These are phyloP conservation scores for Erysimum pusillum DNA, from an alignment of 441 rosid species.

Conservation along the genomic window DNA sequence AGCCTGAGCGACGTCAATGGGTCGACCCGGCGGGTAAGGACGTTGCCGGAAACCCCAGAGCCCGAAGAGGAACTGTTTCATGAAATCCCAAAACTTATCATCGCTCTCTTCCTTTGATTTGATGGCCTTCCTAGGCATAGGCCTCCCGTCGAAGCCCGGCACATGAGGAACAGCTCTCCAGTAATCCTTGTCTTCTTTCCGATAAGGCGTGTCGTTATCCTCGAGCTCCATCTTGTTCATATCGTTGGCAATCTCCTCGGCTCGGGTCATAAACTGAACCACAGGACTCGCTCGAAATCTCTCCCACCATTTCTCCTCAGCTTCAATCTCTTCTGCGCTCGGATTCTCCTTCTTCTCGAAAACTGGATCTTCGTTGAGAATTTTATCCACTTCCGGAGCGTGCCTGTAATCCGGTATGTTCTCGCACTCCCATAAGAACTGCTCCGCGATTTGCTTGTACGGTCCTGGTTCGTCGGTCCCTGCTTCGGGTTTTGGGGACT, in stretches of 20 bases:
- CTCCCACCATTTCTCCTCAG: constrained; percentile 78
- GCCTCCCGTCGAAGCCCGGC: constrained; percentile 81
- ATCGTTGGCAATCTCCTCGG: constrained; percentile 68
- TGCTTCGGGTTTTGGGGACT: constrained; percentile 45
- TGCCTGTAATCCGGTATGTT: constrained; percentile 77
- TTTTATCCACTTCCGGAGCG: constrained; percentile 75
- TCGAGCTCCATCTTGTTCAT: constrained; percentile 70
- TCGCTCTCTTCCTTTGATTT: constrained; percentile 78
- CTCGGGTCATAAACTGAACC: constrained; percentile 68
- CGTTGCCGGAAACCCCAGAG: constrained; percentile 93
- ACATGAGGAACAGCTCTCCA: constrained; percentile 84
- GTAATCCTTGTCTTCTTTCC: constrained; percentile 71
- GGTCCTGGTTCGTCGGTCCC: constrained; percentile 54
- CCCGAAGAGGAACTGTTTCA: constrained; percentile 83
- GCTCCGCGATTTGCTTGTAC: constrained; percentile 61
- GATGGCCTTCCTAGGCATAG: constrained; percentile 86
- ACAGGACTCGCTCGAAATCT: constrained; percentile 67
- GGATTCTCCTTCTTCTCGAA: constrained; percentile 79
- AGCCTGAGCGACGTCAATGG: constrained; percentile 92
- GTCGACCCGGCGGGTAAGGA: constrained; percentile 87
- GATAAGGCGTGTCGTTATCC: constrained; percentile 65
- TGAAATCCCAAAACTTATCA: constrained; percentile 92
- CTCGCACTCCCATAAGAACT: constrained; percentile 79
- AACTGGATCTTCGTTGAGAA: constrained; percentile 64
- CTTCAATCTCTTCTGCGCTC: constrained; percentile 63